These are phyloP conservation scores for Trametes cubensis DNA, from an alignment of 768 basidiomycete species.

Conservation along the genomic window DNA sequence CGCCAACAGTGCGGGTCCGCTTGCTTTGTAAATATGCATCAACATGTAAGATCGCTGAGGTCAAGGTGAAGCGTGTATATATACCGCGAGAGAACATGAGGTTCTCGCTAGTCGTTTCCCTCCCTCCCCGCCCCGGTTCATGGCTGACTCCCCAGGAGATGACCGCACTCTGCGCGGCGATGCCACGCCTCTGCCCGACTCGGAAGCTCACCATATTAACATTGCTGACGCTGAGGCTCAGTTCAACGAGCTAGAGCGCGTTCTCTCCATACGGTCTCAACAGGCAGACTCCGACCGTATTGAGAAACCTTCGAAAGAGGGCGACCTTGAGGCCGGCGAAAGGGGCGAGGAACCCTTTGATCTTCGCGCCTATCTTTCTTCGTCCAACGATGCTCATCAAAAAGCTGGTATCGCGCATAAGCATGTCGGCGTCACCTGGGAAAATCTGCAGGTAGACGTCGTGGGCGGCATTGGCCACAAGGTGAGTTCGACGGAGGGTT, in stretches of 20 bases:
- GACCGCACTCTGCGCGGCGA: constrained; percentile 33
- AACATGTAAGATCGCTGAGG: constrained; percentile 15
- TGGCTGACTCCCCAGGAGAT: constrained; percentile 34
- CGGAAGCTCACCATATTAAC: constrained; percentile 43
- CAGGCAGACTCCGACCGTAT: constrained; percentile 2
- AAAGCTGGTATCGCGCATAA: constrained; percentile 71
- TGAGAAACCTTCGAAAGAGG: neutral
- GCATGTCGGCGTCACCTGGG: constrained; percentile 78
- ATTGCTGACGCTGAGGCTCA: constrained; percentile 52
- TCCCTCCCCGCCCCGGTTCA: constrained; percentile 19
- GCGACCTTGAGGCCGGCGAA: constrained; percentile 43
- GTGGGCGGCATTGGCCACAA: constrained; percentile 58
- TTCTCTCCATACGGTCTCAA: constrained; percentile 27
- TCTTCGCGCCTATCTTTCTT: constrained; percentile 67
- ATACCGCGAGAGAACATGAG: neutral
- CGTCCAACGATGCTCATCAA: constrained; percentile 67
- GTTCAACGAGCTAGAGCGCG: constrained; percentile 57
- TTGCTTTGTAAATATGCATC: constrained; percentile 10
- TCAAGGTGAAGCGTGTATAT: constrained; percentile 6
- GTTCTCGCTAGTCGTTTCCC: neutral
- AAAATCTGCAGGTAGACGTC: constrained; percentile 65
- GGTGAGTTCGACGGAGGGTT: constrained; percentile 36
- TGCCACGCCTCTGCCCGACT: constrained; percentile 17
- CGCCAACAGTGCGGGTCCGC: neutral
- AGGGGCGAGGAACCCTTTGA: constrained; percentile 51